Percentiles rank a stretch among this genome's conserved stretches.
phyloP scores from a whole-genome alignment of 306 rosid species.

The Alnus glutinosa region DNA sequence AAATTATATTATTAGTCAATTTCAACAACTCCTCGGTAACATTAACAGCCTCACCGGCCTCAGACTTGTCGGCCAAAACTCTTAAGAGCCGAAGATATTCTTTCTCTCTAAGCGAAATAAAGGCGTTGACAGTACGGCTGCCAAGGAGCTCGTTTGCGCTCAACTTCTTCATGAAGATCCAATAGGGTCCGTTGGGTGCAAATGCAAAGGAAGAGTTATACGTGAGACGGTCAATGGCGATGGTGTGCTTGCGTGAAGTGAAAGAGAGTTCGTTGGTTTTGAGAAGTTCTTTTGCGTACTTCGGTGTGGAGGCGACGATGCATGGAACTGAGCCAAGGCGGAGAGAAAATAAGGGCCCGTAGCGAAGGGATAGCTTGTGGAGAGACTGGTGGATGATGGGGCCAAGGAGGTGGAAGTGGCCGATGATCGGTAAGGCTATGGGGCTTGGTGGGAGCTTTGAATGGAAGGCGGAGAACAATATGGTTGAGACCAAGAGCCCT shows the following conservation, averaged over 20 bases:
- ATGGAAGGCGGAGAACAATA: no score
- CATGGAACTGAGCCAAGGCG: constrained; percentile 35
- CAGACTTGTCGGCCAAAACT: constrained; percentile 26
- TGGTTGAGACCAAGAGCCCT: no score
- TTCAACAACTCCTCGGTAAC: constrained; percentile 31
- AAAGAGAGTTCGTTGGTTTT: constrained; percentile 35
- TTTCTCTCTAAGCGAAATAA: constrained; percentile 21
- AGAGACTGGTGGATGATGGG: constrained; percentile 45
- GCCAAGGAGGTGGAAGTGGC: constrained; percentile 41
- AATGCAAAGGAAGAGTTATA: constrained; percentile 42
- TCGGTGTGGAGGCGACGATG: constrained; percentile 29
- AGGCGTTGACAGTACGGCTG: constrained; percentile 27
- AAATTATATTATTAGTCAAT: constrained; percentile 42
- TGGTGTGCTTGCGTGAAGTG: constrained; percentile 21
- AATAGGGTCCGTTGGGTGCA: constrained; percentile 45
- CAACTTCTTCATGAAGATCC: constrained; percentile 45
- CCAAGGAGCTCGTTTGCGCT: constrained; percentile 41
- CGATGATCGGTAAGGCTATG: constrained; percentile 36
- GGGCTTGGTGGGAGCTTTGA: constrained; percentile 42
- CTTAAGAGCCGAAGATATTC: constrained; percentile 25
- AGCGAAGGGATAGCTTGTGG: constrained; percentile 20
- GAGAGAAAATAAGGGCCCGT: constrained; percentile 46
- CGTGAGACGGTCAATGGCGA: constrained; percentile 29
- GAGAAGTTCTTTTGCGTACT: constrained; percentile 46
- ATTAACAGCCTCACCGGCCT: constrained; percentile 27